Base-by-base conservation (phyloP, 2,329 filamentous ascomycete genomes). In the Aspergillus proliferans region DNA sequence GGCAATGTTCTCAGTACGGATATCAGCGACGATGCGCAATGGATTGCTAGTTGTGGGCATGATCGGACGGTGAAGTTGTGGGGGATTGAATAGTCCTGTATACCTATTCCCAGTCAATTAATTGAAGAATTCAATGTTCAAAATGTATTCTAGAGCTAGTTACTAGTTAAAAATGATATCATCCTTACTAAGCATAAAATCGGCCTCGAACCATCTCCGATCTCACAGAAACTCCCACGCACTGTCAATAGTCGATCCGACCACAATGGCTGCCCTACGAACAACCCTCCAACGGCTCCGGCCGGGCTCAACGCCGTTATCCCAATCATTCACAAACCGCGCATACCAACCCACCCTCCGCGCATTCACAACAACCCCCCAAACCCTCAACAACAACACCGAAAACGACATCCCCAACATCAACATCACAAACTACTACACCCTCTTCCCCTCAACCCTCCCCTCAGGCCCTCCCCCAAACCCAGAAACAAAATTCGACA, bases 11-110 rank as follows among this genome's bases (percentile, higher is more conserved):
- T 94, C 46, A 94, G 89, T 58, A 86, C 89, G 10, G 93, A 98
- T 72, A 83, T 95, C 47, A 94, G 87, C 62, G 78, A 79, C 54
- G 88, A 97, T 69, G 87, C 85, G 7, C 86, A 79, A 64, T 98
- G 90, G 88, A 95, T 98, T 68, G 87, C 92, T 21, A 96, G 90
- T 66, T 90, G 89, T 57, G 91, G 93, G 3, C 88, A 95, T 65
- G 93, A 98, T 70, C 81, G 91, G 47, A 97, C 92, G 2, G 88
- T 97, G 45, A 98, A 98, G 75, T 76, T 98, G 2, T 98, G 93
- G 93, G 88, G 88, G 4, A 82, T 90, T 55, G 92, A 95, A 56
- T 87, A 89, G 41, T 30, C 26, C 10, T 30, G 26, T 30, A 12
- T 30, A 12, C 26, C 26, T 12, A 12, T 30, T 9, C 24, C 5